Evolutionary conservation across 345 rosid genomes (phyloP), one percentile per base, ranked within the genome.

Genomic region (Lagerstroemia speciosa): DNA sequence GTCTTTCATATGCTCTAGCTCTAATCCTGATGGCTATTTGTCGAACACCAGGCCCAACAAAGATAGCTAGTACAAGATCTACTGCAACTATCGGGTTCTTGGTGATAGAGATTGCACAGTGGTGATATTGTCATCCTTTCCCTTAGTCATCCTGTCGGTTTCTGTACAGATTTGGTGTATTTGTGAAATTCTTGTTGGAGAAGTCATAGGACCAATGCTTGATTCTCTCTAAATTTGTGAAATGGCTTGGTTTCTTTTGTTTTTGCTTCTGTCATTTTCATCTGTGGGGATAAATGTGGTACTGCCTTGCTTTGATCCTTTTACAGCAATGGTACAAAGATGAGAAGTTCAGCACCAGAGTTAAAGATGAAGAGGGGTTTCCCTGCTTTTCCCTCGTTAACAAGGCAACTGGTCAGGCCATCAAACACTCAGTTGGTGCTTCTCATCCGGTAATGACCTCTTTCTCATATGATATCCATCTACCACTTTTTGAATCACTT

Each of bases 301-400:
- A 19, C 6, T 30, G 16, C 14, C 34, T 58, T 58, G 7, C 63
- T 58, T 27, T 48, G 30, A 41, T 68, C 32, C 43, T 67, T 30
- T 67, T 70, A 68, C 71, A 93, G 98, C 83, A 84, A 71, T 93
- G 98, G 98, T 87, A 74, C 80, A 93, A 86, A 81, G 97, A 88
- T 66, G 91, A 91, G 85, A 94, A 83, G 77, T 88, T 69, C 80
- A 88, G 93, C 75, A 86, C 92, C 15, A 76, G 83, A 57, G 97
- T 89, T 62, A 94, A 89, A 73, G 97, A 94, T 68, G 85, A 74
- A 70, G 97, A 84, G 29, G 96, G 97, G 7, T 77, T 26, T 53
- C 97, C 99, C 26, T 73, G 85, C 81, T 91, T 94, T 74, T 72
- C 96, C 74, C 80, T 94, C 69, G 90, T 94, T 22, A 94, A 94